These are phyloP conservation scores for Gliomastix tumulicola DNA, from an alignment of 2,329 filamentous ascomycete species.

Conservation along the genomic window DNA sequence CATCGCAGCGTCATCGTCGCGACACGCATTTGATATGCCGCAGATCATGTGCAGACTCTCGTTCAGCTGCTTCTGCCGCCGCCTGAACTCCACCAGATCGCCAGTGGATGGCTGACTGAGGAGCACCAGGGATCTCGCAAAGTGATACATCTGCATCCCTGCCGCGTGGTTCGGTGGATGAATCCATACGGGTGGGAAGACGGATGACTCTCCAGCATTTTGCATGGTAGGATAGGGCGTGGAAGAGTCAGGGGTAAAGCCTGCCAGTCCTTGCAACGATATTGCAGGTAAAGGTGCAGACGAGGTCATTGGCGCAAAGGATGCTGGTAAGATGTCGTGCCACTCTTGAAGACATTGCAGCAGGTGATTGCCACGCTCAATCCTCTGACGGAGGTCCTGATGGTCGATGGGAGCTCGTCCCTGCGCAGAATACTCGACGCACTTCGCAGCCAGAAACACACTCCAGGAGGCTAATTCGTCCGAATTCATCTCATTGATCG, in stretches of 20 bases:
- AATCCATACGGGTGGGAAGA: slow-evolving; percentile 37
- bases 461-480: slow-evolving; percentile 44
- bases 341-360: neutral
- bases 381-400: neutral
- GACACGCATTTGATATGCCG: too few relatives aligned
- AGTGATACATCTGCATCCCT: slow-evolving; percentile 41
- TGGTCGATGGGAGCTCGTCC: neutral
- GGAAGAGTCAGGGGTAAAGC: neutral
- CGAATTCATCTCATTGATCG: slow-evolving; percentile 35
- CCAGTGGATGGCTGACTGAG: neutral
- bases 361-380: neutral
- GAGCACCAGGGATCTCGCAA: slow-evolving; percentile 32
- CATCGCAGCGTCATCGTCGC: too few relatives aligned
- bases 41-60: slow-evolving; percentile 21
- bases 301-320: neutral
- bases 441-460: slow-evolving; percentile 44
- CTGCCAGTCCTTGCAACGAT: neutral
- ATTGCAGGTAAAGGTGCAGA: neutral
- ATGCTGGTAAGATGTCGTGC: neutral
- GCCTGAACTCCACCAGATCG: slow-evolving; percentile 34
- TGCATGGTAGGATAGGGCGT: neutral
- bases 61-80: slow-evolving; percentile 7
- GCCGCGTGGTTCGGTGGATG: slow-evolving; percentile 34
- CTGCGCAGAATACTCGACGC: slow-evolving; percentile 48
- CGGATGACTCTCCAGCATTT: slow-evolving; percentile 22